phyloP scores from a whole-genome alignment of 148 eudicot species.

The Salicornia ramosissima region DNA sequence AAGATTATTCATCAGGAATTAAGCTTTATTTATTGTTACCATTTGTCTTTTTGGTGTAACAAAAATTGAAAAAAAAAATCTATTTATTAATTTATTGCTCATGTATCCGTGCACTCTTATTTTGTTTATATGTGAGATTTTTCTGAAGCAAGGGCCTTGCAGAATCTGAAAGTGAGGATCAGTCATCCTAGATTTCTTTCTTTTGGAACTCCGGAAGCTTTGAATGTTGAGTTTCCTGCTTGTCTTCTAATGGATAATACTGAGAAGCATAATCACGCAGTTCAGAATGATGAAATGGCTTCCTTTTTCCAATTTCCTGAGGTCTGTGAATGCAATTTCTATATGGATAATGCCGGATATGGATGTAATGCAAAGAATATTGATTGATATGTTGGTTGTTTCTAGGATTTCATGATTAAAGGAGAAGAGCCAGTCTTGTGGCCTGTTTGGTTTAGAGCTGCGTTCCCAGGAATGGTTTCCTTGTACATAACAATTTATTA shows the following conservation, averaged over 20 bases:
- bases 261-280: slow-evolving; percentile 19
- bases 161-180: slow-evolving; percentile 83
- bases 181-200: slow-evolving; percentile 76
- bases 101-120: slow-evolving; percentile 13
- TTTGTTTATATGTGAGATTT: slow-evolving; percentile 1
- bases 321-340: slow-evolving; percentile 40
- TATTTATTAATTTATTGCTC: neutral
- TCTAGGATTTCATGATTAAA: slow-evolving; percentile 49
- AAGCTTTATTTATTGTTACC: too few relatives aligned
- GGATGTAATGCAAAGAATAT: slow-evolving; percentile 4
- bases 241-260: slow-evolving; percentile 40
- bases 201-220: slow-evolving; percentile 49
- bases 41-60: slow-evolving; percentile 7
- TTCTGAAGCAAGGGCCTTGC: slow-evolving; percentile 31
- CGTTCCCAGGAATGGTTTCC: slow-evolving; percentile 65
- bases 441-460: slow-evolving; percentile 94
- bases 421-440: slow-evolving; percentile 57
- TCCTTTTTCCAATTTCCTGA: slow-evolving; percentile 62
- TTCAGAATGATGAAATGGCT: slow-evolving; percentile 12
- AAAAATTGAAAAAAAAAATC: neutral
- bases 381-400: slow-evolving; percentile 9
- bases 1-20: too few relatives aligned
- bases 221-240: slow-evolving; percentile 66
- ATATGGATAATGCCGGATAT: slow-evolving; percentile 5
- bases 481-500: slow-evolving; percentile 64